Conservation (phyloP, 2,329 filamentous ascomycete species). For the Ambrosiella xylebori region DNA sequence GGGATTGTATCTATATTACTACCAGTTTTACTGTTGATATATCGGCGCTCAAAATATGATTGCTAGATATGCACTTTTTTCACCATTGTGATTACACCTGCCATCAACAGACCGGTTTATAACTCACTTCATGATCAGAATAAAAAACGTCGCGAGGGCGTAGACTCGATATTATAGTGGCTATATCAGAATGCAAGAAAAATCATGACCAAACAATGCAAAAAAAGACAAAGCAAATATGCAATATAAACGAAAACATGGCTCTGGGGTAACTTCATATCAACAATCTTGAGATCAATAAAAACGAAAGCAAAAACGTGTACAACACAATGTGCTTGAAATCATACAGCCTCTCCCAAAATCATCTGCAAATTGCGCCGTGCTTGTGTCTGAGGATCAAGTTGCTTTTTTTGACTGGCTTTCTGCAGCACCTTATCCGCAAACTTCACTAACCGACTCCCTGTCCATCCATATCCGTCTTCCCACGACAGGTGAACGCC, state of each 20-base stretch:
- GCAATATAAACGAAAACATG: not conserved
- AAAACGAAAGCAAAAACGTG: too few species aligned
- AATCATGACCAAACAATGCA: not conserved
- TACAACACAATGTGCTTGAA: too few species aligned
- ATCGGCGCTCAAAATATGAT: slow-evolving; percentile 1
- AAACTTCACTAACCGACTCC: not conserved
- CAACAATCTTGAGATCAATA: too few species aligned
- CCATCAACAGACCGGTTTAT: not conserved
- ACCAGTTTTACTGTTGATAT: slow-evolving; percentile 5
- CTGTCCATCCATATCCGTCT: not conserved
- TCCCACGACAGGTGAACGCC: slow-evolving; percentile 7
- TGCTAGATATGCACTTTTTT: not conserved
- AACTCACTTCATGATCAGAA: not conserved
- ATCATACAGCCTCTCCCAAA: too few species aligned
- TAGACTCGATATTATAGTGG: not conserved
- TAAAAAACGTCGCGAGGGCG: not conserved
- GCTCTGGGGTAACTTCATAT: not conserved
- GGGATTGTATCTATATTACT: slow-evolving; percentile 1
- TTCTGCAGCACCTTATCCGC: not conserved
- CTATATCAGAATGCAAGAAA: not conserved
- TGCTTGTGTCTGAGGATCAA: too few species aligned
- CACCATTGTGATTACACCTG: not conserved
- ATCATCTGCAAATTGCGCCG: too few species aligned
- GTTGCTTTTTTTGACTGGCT: too few species aligned
- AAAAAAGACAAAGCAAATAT: slow-evolving; percentile 1